Conservation (phyloP, 768 basidiomycete species). For the Leccinum barrowsii region DNA sequence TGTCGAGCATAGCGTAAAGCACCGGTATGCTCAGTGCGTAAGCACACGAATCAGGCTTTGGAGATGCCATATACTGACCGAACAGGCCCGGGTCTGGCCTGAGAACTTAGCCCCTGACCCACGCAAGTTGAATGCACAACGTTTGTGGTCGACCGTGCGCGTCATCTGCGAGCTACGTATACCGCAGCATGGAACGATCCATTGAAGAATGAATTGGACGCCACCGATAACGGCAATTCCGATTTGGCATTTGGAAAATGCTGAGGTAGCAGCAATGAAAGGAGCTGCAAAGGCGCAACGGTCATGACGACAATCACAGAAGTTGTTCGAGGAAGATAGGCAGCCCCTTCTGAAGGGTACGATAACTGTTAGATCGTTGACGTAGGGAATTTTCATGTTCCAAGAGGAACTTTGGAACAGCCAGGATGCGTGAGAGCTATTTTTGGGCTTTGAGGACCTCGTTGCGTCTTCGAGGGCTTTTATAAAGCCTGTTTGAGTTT, state of each 20-base stretch:
- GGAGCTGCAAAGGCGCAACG: conserved; percentile 9
- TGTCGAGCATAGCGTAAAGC: conserved; percentile 18
- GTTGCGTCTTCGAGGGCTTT: conserved; percentile 23
- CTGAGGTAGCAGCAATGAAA: conserved; percentile 11
- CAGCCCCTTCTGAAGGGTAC: neutral
- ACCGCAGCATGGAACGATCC: conserved; percentile 20
- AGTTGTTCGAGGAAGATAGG: conserved; percentile 9
- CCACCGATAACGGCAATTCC: conserved; percentile 26
- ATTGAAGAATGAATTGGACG: conserved; percentile 21
- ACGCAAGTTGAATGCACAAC: conserved; percentile 12
- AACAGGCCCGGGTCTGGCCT: neutral
- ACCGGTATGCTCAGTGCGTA: conserved; percentile 13
- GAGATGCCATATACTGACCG: conserved; percentile 11
- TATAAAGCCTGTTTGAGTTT: conserved; percentile 13
- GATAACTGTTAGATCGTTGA: conserved; percentile 15
- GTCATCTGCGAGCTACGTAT: conserved; percentile 5
- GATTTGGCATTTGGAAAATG: conserved; percentile 21
- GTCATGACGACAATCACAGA: conserved; percentile 28
- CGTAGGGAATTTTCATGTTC: conserved; percentile 20
- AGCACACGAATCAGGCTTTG: conserved; percentile 18
- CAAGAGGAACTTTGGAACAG: conserved; percentile 6
- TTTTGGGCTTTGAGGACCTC: conserved; percentile 23
- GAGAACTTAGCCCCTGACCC: conserved; percentile 27
- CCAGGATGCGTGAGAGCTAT: conserved; percentile 22
- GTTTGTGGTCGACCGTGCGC: neutral